phyloP scores from a whole-genome alignment of 768 basidiomycete species.

The Pleurotus citrinopileatus region DNA sequence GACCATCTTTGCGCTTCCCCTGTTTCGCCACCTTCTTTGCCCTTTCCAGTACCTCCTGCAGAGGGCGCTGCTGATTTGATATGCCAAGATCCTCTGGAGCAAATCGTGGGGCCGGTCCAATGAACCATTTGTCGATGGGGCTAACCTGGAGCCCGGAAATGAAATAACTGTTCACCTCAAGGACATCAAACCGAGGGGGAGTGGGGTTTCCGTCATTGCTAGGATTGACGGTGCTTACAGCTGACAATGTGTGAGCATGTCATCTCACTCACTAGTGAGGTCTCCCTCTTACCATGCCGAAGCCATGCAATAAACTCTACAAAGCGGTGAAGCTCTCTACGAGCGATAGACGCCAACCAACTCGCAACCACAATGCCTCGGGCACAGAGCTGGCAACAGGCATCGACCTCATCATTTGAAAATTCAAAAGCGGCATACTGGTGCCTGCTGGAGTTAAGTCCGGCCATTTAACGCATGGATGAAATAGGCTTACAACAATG shows the following conservation, averaged over 20 bases:
- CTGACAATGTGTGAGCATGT: constrained; percentile 14
- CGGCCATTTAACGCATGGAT: background rate
- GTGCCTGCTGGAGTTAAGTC: constrained; percentile 40
- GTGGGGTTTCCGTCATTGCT: constrained; percentile 47
- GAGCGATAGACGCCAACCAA: constrained; percentile 67
- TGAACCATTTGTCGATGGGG: constrained; percentile 78
- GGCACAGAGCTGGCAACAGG: constrained; percentile 50
- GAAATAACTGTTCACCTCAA: constrained; percentile 81
- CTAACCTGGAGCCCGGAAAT: constrained; percentile 66
- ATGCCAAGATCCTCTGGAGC: constrained; percentile 47
- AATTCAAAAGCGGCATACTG: constrained; percentile 57
- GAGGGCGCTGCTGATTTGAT: constrained; percentile 28
- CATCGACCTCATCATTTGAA: constrained; percentile 42
- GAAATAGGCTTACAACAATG: constrained; percentile 49
- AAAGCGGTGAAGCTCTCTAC: constrained; percentile 69
- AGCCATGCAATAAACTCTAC: constrained; percentile 80
- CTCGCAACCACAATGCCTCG: constrained; percentile 61
- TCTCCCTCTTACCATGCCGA: constrained; percentile 60
- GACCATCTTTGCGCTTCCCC: constrained; percentile 47
- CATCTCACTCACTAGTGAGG: background rate
- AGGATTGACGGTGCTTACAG: constrained; percentile 44
- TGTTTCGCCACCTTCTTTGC: constrained; percentile 46
- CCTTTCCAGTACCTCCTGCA: constrained; percentile 41
- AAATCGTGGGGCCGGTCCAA: constrained; percentile 56
- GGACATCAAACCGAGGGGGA: constrained; percentile 65